Conservation (phyloP, 1,284 basidiomycete genomes). For the Cerrena zonata region DNA sequence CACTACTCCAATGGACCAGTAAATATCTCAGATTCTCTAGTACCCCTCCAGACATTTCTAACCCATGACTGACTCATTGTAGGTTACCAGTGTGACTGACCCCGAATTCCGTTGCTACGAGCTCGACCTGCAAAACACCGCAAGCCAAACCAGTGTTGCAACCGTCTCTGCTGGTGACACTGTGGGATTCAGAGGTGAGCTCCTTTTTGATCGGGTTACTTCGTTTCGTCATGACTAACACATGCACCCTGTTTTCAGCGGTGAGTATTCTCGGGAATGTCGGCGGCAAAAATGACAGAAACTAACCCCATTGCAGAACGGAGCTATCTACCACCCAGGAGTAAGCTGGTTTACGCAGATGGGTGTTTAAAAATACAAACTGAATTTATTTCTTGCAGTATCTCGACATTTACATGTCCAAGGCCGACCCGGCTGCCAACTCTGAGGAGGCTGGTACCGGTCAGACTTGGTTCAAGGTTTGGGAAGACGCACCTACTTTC, state of each 20-base stretch:
- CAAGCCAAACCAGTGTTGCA: conserved; percentile 33
- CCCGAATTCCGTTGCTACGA: conserved; percentile 43
- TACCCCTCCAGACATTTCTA: background rate
- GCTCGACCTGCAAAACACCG: conserved; percentile 30
- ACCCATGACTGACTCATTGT: background rate
- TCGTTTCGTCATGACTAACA: conserved; percentile 20
- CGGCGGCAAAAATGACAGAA: background rate
- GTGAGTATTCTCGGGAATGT: background rate
- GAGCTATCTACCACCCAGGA: conserved; percentile 31
- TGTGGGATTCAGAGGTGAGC: conserved; percentile 22
- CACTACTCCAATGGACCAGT: conserved; percentile 38
- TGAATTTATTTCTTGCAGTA: conserved; percentile 29
- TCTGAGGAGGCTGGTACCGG: conserved; percentile 36
- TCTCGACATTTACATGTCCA: conserved; percentile 38
- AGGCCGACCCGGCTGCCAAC: conserved; percentile 37
- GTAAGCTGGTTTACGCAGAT: conserved; percentile 19
- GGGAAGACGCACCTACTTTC: conserved; percentile 34
- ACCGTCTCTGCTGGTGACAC: conserved; percentile 32
- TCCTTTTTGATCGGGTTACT: conserved; percentile 3
- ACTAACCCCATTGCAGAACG: conserved; percentile 11
- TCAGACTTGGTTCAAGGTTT: conserved; percentile 46
- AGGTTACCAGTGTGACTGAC: conserved; percentile 41
- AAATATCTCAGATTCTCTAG: conserved; percentile 7
- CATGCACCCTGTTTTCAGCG: background rate
- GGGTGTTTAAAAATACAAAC: background rate